A percentile compares a stretch with the other conserved stretches of the same genome.
These are phyloP conservation scores for Aspergillus sp. DNA, from an alignment of 2,329 filamentous ascomycete genomes.

Conservation along the genomic window DNA sequence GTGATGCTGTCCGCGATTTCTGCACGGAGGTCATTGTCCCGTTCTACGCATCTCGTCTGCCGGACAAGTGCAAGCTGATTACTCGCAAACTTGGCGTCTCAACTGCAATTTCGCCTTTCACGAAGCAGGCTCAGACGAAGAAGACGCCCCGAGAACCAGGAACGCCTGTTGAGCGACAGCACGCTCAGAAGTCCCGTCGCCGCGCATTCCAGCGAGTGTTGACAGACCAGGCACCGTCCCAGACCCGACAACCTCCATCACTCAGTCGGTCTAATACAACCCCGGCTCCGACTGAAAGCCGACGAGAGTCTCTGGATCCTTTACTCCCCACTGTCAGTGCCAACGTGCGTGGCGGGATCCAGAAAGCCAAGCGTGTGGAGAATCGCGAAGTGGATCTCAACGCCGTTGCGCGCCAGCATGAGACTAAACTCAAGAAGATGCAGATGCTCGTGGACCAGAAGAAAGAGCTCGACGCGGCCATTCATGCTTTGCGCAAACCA, in stretches of 20 bases:
- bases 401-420: constrained; percentile 46
- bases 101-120: constrained; percentile 37
- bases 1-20: constrained; percentile 51
- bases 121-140: constrained; percentile 35
- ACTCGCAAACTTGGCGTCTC: constrained; percentile 52
- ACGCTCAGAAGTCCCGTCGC: constrained; percentile 34
- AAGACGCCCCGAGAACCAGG: constrained; percentile 35
- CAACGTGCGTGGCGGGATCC: constrained; percentile 46
- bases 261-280: constrained; percentile 47
- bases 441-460: constrained; percentile 49
- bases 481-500: constrained; percentile 49
- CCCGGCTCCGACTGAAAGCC: constrained; percentile 40
- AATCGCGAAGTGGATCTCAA: constrained; percentile 53
- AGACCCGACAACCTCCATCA: constrained; percentile 36
- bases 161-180: constrained; percentile 32
- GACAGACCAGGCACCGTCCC: constrained; percentile 43
- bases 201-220: constrained; percentile 47
- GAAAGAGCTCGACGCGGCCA: constrained; percentile 52
- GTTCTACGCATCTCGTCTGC: constrained; percentile 51
- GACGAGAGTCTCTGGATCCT: constrained; percentile 46
- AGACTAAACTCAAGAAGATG: constrained; percentile 49
- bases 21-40: constrained; percentile 54
- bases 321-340: constrained; percentile 37
- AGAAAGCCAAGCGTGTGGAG: constrained; percentile 47
- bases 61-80: constrained; percentile 49